A percentile compares a stretch with the other conserved stretches of the same genome.
phyloP scores from a whole-genome alignment of 306 rosid species.

The Datisca glomerata region DNA sequence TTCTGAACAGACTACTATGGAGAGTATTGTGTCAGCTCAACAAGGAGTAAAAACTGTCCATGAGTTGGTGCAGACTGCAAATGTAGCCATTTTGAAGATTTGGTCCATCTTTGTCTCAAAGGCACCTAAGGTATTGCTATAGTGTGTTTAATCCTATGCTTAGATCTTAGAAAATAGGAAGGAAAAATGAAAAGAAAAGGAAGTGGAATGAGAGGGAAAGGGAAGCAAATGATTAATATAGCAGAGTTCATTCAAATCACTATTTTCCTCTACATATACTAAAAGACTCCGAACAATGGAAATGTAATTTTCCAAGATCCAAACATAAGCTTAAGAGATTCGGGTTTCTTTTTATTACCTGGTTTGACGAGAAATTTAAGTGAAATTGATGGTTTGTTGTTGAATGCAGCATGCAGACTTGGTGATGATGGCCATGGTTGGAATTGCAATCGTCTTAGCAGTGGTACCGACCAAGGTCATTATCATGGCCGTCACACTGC shows the following conservation, averaged over 20 bases:
- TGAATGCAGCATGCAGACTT: constrained; percentile 62
- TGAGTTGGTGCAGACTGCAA: constrained; percentile 49
- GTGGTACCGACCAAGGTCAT: constrained; percentile 51
- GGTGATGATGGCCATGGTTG: constrained; percentile 44
- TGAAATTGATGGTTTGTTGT: neutral
- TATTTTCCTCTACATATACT: no score
- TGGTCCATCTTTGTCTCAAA: constrained; percentile 68
- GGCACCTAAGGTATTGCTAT: constrained; percentile 86
- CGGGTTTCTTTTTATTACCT: no score
- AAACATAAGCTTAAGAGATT: no score
- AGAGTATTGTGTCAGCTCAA: constrained; percentile 79
- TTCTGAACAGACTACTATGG: constrained; percentile 53
- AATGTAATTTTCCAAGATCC: no score
- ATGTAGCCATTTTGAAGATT: constrained; percentile 56
- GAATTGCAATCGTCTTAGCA: constrained; percentile 41
- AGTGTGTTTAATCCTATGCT: no score
- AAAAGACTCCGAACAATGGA: no score
- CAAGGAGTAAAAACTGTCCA: constrained; percentile 51
- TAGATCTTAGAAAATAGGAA: no score
- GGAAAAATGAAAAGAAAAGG: no score
- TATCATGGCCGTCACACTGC: constrained; percentile 41
- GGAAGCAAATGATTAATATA: no score
- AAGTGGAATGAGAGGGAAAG: no score
- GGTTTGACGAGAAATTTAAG: no score
- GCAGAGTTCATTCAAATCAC: no score